Evolutionary conservation across 2,329 filamentous ascomycete species (phyloP).

Genomic region (Fusarium poae): DNA sequence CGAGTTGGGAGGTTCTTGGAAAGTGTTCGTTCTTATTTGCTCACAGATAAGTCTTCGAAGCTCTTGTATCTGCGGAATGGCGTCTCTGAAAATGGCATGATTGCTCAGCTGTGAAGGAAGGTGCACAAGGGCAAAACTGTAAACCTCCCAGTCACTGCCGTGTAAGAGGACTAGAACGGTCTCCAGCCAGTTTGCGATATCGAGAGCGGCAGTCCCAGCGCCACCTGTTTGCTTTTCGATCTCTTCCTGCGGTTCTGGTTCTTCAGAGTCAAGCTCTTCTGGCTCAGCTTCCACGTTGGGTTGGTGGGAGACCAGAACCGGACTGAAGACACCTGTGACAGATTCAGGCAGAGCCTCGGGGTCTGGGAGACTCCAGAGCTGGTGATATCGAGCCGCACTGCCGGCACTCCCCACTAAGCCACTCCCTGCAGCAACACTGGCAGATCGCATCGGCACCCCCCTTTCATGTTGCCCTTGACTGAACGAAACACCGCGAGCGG

Average conservation of each 20-base stretch:
- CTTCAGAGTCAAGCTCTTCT: conserved; percentile 28
- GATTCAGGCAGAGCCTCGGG: conserved; percentile 65
- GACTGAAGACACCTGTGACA: conserved; percentile 62
- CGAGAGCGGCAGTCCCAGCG: conserved; percentile 62
- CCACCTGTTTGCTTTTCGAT: conserved; percentile 41
- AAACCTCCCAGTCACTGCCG: conserved; percentile 89
- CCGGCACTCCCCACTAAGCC: conserved; percentile 52
- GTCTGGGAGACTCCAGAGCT: conserved; percentile 72
- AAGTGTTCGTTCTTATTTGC: conserved; percentile 80
- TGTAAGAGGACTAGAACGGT: conserved; percentile 79
- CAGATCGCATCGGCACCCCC: conserved; percentile 56
- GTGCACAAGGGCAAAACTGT: conserved; percentile 89
- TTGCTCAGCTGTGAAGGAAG: conserved; percentile 91
- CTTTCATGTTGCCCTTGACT: conserved; percentile 63
- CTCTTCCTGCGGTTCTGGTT: conserved; percentile 15
- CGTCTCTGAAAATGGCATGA: conserved; percentile 82
- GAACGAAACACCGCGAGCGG: conserved; percentile 66
- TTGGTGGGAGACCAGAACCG: conserved; percentile 62
- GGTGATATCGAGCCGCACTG: conserved; percentile 57
- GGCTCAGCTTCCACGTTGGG: not conserved
- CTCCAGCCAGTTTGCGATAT: conserved; percentile 80
- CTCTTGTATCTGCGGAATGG: conserved; percentile 79
- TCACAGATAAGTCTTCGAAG: conserved; percentile 84
- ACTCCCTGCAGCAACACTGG: conserved; percentile 54
- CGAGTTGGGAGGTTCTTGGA: conserved; percentile 83